Evolutionary conservation across 225 moss, liverwort and hornwort genomes (phyloP).

Genomic region (Pleurozium schreberi): DNA sequence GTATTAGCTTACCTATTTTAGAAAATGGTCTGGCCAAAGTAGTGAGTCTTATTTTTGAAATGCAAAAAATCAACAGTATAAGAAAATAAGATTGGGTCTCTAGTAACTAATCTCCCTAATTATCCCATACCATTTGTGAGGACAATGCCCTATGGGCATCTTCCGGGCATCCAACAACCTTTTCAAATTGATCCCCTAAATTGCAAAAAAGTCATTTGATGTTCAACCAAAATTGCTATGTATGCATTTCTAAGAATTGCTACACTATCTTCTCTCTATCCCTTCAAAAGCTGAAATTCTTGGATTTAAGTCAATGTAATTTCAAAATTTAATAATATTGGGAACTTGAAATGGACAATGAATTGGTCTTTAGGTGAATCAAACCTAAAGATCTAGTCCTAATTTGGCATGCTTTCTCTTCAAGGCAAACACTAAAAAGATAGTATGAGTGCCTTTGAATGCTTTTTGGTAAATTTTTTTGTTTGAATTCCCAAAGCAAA

Average conservation of each 20-base stretch:
- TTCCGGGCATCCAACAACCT: rapidly evolving
- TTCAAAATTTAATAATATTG: neutral
- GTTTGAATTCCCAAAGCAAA: too few species aligned
- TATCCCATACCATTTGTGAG: neutral
- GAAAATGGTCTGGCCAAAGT: rapidly evolving
- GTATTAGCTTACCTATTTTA: too few species aligned
- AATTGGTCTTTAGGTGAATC: neutral
- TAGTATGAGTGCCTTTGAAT: neutral
- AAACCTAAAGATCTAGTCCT: neutral
- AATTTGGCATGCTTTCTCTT: neutral
- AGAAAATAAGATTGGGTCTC: neutral
- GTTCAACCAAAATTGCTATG: neutral
- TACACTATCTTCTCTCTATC: neutral
- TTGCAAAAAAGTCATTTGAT: neutral
- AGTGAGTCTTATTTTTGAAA: neutral
- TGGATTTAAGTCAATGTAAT: neutral
- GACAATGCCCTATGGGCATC: neutral
- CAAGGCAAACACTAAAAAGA: neutral
- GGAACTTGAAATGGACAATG: neutral
- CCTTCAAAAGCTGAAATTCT: neutral
- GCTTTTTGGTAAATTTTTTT: neutral
- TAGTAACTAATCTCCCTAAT: rapidly evolving
- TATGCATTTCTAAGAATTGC: rapidly evolving
- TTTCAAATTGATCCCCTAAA: neutral
- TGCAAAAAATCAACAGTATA: neutral